Conservation (phyloP, 2,329 filamentous ascomycete genomes). For the Dothistroma pini region DNA sequence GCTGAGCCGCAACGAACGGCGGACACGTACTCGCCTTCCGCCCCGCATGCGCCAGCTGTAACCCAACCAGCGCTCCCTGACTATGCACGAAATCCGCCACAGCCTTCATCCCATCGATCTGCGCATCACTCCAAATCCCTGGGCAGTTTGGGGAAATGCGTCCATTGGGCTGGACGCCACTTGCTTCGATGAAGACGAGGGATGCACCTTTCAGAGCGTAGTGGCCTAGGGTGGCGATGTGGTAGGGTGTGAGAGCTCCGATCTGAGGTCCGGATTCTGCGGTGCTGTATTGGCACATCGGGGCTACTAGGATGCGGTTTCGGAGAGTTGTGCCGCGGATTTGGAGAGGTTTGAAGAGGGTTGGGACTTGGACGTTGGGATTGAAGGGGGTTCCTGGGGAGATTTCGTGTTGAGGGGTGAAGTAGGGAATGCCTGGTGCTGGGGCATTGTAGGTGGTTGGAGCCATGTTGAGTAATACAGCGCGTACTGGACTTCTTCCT, state of each 20-base stretch:
- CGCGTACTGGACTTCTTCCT: no score
- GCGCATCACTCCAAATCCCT: constrained; percentile 79
- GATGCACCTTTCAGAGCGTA: constrained; percentile 72
- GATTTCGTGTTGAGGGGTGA: constrained; percentile 43
- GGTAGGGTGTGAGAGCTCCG: constrained; percentile 74
- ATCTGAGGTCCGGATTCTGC: constrained; percentile 45
- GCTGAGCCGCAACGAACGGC: constrained; percentile 53
- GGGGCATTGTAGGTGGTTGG: constrained; percentile 39
- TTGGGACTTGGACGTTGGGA: constrained; percentile 50
- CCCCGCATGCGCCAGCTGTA: constrained; percentile 80
- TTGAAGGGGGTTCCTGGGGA: constrained; percentile 44
- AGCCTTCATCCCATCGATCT: constrained; percentile 67
- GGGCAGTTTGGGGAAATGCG: constrained; percentile 76
- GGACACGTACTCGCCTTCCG: constrained; percentile 56
- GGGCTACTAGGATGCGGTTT: constrained; percentile 60
- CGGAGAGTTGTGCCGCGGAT: constrained; percentile 58
- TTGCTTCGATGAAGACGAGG: constrained; percentile 74
- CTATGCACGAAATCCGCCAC: constrained; percentile 74
- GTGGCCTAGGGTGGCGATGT: constrained; percentile 76
- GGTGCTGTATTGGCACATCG: constrained; percentile 66
- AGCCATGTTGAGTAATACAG: constrained; percentile 9
- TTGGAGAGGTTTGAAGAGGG: constrained; percentile 56
- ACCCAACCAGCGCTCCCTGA: constrained; percentile 69
- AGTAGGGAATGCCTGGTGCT: constrained; percentile 45
- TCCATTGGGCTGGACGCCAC: constrained; percentile 70